Evolutionary conservation across 2,329 filamentous ascomycete genomes (phyloP).

Genomic region (Fusarium neocosmosporiellum): DNA sequence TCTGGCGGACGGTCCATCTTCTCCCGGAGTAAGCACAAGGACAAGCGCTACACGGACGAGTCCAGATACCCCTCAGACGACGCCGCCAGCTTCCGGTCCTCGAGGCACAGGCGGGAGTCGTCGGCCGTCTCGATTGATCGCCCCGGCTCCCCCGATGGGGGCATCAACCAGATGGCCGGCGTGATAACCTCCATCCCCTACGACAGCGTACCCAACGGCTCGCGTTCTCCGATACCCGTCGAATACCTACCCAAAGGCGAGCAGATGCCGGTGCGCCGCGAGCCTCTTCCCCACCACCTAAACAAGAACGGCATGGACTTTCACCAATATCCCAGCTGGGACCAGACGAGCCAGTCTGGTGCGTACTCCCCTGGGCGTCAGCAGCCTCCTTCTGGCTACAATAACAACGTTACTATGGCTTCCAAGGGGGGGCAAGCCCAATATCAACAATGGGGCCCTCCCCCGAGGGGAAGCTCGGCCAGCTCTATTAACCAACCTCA

Average conservation of each 20-base stretch:
- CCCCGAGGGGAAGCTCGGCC: constrained; percentile 63
- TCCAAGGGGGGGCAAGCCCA: constrained; percentile 77
- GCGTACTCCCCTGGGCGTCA: constrained; percentile 72
- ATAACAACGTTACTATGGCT: constrained; percentile 76
- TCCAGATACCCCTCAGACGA: constrained; percentile 69
- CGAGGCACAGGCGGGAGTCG: constrained; percentile 79
- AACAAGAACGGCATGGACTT: constrained; percentile 83
- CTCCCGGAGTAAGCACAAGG: constrained; percentile 86
- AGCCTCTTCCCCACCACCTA: constrained; percentile 84
- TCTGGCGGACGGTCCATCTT: constrained; percentile 84
- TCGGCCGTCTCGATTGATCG: constrained; percentile 79
- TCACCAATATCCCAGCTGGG: constrained; percentile 87
- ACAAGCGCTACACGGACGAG: constrained; percentile 71
- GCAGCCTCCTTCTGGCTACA: constrained; percentile 56
- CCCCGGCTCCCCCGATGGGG: constrained; percentile 71
- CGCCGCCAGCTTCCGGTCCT: constrained; percentile 72
- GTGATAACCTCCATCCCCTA: constrained; percentile 91
- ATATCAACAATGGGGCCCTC: constrained; percentile 79
- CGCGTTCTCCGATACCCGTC: constrained; percentile 75
- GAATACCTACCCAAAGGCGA: constrained; percentile 79
- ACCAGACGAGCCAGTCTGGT: constrained; percentile 61
- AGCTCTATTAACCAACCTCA: constrained; percentile 59
- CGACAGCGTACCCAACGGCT: constrained; percentile 74
- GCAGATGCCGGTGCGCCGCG: constrained; percentile 71
- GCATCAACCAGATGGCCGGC: constrained; percentile 80